Conservation (phyloP, 2,329 filamentous ascomycete species). For the Cryphonectria parasitica region DNA sequence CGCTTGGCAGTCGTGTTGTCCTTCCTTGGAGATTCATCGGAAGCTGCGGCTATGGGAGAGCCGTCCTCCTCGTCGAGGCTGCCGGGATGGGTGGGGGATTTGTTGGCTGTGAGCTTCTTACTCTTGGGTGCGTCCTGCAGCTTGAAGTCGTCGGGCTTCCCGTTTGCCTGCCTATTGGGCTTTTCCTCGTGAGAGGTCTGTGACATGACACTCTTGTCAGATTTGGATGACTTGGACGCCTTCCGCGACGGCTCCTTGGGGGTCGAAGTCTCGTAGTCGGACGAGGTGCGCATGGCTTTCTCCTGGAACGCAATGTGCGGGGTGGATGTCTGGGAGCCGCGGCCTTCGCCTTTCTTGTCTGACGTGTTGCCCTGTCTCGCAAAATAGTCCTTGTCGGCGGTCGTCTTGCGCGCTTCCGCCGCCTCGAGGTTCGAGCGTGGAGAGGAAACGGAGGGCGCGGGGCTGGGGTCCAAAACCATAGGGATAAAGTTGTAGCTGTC, state of each 20-base stretch:
- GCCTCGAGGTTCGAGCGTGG: constrained; percentile 58
- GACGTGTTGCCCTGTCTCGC: constrained; percentile 43
- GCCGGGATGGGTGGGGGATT: constrained; percentile 50
- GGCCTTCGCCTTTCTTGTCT: constrained; percentile 49
- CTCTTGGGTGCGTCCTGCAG: constrained; percentile 79
- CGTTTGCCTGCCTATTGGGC: constrained; percentile 42
- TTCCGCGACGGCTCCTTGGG: constrained; percentile 54
- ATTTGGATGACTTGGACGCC: constrained; percentile 50
- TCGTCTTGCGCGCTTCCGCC: constrained; percentile 49
- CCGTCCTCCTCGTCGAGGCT: constrained; percentile 44
- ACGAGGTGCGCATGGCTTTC: constrained; percentile 69
- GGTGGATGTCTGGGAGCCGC: constrained; percentile 58
- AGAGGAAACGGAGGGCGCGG: constrained; percentile 55
- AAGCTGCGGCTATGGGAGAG: constrained; percentile 41
- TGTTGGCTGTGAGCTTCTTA: constrained; percentile 50
- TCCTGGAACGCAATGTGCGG: constrained; percentile 95
- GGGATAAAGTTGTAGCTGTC: constrained; percentile 74
- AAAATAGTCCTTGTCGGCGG: constrained; percentile 66
- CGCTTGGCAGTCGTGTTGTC: constrained; percentile 38
- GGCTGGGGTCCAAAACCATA: constrained; percentile 72
- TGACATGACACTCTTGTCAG: constrained; percentile 39
- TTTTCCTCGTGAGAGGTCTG: constrained; percentile 46
- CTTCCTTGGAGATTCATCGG: constrained; percentile 43
- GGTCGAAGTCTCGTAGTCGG: constrained; percentile 60
- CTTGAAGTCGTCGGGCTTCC: constrained; percentile 67